Evolutionary conservation across 345 rosid species (phyloP).

Genomic region (Raphanus raphanistrum): DNA sequence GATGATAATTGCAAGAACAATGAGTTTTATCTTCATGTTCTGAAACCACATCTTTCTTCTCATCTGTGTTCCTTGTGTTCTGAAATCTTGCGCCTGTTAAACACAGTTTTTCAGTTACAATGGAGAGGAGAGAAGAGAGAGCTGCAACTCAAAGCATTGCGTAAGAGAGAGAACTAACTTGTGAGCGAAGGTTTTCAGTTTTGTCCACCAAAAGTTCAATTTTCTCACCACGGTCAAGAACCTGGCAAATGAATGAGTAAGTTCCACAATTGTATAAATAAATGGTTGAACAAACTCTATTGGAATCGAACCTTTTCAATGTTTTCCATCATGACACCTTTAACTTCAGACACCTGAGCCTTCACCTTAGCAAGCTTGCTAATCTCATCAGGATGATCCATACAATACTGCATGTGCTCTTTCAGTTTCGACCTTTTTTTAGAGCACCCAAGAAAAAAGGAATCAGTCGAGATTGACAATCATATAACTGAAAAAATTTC

Average conservation of each 20-base stretch:
- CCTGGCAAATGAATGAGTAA: constrained; percentile 45
- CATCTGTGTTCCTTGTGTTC: constrained; percentile 88
- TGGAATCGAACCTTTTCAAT: constrained; percentile 74
- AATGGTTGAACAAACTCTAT: not conserved
- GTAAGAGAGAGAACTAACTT: constrained; percentile 48
- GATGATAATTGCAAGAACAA: constrained; percentile 67
- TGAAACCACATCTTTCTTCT: constrained; percentile 94
- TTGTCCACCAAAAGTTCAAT: constrained; percentile 94
- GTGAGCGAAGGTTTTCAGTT: constrained; percentile 93
- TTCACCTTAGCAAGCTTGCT: constrained; percentile 97
- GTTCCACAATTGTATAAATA: not conserved
- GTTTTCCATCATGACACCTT: constrained; percentile 98
- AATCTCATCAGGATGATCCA: constrained; percentile 95
- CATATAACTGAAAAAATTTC: not conserved
- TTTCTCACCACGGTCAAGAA: constrained; percentile 95
- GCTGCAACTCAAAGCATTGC: not conserved
- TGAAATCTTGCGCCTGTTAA: constrained; percentile 87
- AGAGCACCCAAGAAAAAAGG: constrained; percentile 16
- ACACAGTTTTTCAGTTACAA: not conserved
- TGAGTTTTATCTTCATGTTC: constrained; percentile 95
- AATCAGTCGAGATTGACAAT: not conserved
- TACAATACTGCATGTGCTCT: constrained; percentile 93
- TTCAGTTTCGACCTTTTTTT: constrained; percentile 73
- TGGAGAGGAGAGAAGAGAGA: not conserved
- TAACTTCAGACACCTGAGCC: constrained; percentile 97